Conservation (phyloP, 164 flowering plant genomes). For the Akebia trifoliata region DNA sequence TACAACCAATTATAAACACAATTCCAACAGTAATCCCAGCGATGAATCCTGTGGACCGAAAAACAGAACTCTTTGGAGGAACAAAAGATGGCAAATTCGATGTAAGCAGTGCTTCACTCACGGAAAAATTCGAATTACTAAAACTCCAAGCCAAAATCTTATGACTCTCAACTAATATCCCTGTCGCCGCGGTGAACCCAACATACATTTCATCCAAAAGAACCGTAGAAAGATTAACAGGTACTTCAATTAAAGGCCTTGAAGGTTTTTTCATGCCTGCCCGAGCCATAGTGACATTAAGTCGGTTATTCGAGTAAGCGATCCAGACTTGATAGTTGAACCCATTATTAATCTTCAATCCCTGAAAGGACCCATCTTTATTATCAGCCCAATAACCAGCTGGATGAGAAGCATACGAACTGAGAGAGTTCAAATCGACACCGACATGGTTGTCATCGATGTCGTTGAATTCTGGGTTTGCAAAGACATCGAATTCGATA, state of each 20-base stretch:
- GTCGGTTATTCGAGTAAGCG: slow-evolving; percentile 19
- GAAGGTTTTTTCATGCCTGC: slow-evolving; percentile 31
- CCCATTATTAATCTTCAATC: slow-evolving; percentile 25
- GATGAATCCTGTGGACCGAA: slow-evolving; percentile 20
- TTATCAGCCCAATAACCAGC: slow-evolving; percentile 29
- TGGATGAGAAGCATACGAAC: slow-evolving; percentile 14
- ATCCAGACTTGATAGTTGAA: slow-evolving; percentile 45
- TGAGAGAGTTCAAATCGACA: slow-evolving; percentile 28
- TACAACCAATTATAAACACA: slow-evolving; percentile 4
- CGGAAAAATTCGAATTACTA: slow-evolving; percentile 35
- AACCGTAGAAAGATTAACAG: slow-evolving; percentile 26
- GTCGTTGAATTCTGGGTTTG: slow-evolving; percentile 33
- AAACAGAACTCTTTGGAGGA: slow-evolving; percentile 13
- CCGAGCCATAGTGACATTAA: slow-evolving; percentile 36
- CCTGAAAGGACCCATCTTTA: slow-evolving; percentile 9
- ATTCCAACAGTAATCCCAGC: slow-evolving; percentile 20
- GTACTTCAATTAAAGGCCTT: slow-evolving; percentile 21
- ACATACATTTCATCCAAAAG: slow-evolving; percentile 39
- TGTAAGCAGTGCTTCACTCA: slow-evolving; percentile 30
- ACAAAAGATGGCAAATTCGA: slow-evolving; percentile 37
- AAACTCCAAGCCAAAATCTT: slow-evolving; percentile 42
- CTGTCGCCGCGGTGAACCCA: slow-evolving; percentile 41
- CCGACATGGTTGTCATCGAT: slow-evolving; percentile 36
- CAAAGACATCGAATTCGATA: slow-evolving; percentile 33
- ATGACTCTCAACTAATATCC: slow-evolving; percentile 29